These are phyloP conservation scores for Diaporthe sp. DNA, from an alignment of 2,329 filamentous ascomycete species.

Conservation along the genomic window DNA sequence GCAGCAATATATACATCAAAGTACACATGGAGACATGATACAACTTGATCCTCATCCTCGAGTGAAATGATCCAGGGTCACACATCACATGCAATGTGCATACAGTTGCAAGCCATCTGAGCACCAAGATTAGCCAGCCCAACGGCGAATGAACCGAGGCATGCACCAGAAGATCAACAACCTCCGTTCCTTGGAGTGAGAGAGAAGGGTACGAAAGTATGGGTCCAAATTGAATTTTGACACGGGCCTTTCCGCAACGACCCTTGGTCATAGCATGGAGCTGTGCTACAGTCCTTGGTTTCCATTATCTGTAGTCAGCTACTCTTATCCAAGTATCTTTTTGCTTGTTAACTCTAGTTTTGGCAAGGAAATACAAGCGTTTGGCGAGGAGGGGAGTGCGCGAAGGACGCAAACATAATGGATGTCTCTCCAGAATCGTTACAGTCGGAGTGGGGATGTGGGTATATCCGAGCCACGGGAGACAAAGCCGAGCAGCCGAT, in stretches of 20 bases:
- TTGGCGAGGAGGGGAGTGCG: background rate
- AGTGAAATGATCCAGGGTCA: background rate
- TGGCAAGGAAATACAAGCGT: background rate
- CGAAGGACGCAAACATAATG: background rate
- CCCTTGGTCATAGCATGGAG: background rate
- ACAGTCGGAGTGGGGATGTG: background rate
- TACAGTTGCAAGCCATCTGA: too few relatives aligned
- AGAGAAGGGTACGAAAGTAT: background rate
- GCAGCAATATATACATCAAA: background rate
- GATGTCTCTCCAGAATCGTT: background rate
- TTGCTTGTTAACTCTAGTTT: background rate
- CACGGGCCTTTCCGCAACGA: background rate
- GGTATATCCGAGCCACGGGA: background rate
- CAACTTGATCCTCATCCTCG: background rate
- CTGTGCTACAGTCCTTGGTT: background rate
- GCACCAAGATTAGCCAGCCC: too few relatives aligned
- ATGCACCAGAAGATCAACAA: too few relatives aligned
- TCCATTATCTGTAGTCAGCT: background rate
- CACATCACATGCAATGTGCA: background rate
- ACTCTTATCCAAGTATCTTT: background rate
- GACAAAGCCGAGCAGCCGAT: constrained; percentile 1
- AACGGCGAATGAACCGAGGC: too few relatives aligned
- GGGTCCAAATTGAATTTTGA: background rate
- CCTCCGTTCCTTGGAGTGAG: background rate
- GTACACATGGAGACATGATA: too few relatives aligned